A percentile compares a stretch with the other conserved stretches of the same genome.
These are phyloP conservation scores for Vitis rupestris DNA, from an alignment of 164 flowering plant species.

Conservation along the genomic window DNA sequence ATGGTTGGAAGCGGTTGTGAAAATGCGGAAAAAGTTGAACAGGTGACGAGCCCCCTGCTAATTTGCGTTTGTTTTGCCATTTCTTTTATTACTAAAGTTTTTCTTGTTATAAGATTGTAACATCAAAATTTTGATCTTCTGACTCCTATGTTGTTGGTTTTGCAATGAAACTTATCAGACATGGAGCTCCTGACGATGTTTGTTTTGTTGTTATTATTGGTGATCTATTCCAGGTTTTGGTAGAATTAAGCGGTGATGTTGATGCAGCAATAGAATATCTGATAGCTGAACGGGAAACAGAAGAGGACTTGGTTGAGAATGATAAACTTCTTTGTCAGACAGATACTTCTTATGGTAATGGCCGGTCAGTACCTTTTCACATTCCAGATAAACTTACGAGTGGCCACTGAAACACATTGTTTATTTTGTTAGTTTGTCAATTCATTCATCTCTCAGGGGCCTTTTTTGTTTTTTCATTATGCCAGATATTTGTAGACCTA, in stretches of 20 bases:
- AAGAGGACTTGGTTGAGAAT: constrained; percentile 24
- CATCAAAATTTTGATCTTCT: neutral
- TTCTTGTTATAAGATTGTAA: neutral
- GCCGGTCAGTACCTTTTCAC: constrained; percentile 13
- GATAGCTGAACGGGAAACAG: constrained; percentile 51
- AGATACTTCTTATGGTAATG: constrained; percentile 35
- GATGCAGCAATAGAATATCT: constrained; percentile 83
- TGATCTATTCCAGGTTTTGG: constrained; percentile 44
- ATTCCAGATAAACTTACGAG: neutral
- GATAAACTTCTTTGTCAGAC: constrained; percentile 18
- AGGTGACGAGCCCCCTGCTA: constrained; percentile 38
- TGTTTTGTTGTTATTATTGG: neutral
- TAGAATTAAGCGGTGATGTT: constrained; percentile 65
- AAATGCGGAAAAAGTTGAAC: constrained; percentile 52
- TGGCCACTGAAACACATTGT: neutral
- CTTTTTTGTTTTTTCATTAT: too few species aligned
- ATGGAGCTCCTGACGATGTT: constrained; percentile 1
- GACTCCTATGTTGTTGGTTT: neutral
- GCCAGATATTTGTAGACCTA: too few species aligned
- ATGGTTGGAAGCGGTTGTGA: constrained; percentile 74
- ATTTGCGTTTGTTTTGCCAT: neutral
- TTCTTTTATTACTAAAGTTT: neutral
- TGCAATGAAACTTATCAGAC: neutral
- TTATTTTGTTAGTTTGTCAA: too few species aligned
- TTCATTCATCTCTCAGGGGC: too few species aligned